Evolutionary conservation across 176 grass and related monocot genomes (phyloP).

Genomic region (Musa beccarii): DNA sequence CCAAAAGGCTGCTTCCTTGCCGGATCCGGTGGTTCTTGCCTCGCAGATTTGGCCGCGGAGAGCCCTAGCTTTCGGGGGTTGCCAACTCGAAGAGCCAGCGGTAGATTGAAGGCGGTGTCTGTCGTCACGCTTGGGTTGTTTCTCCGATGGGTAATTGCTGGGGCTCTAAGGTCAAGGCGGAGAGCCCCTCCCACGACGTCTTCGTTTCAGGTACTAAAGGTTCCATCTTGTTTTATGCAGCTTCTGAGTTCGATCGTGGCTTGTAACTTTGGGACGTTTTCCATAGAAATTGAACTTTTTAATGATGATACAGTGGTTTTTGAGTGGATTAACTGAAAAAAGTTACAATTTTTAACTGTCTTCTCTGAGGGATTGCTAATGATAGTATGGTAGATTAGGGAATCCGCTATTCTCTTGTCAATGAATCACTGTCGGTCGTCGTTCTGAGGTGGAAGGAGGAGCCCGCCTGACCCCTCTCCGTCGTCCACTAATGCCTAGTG

Average conservation of each 20-base stretch:
- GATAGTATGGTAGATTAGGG: too few species aligned
- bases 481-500: too few species aligned
- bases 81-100: not conserved
- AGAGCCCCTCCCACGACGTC: slow-evolving; percentile 15
- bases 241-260: too few species aligned
- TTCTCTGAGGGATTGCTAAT: too few species aligned
- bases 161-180: slow-evolving; percentile 24
- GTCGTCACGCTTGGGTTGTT: not conserved
- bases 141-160: slow-evolving; percentile 58
- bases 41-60: not conserved
- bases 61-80: not conserved
- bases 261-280: not conserved
- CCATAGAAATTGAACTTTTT: not conserved
- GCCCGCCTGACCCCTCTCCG: too few species aligned
- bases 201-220: slow-evolving; percentile 34
- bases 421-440: too few species aligned
- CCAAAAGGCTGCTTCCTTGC: not conserved
- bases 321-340: too few species aligned
- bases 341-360: too few species aligned
- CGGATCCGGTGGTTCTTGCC: not conserved
- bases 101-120: not conserved
- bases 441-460: too few species aligned
- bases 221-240: slow-evolving; percentile 1
- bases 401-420: too few species aligned
- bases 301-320: not conserved